Evolutionary conservation across 2,329 filamentous ascomycete genomes (phyloP).

Genomic region (Sporothrix luriei): DNA sequence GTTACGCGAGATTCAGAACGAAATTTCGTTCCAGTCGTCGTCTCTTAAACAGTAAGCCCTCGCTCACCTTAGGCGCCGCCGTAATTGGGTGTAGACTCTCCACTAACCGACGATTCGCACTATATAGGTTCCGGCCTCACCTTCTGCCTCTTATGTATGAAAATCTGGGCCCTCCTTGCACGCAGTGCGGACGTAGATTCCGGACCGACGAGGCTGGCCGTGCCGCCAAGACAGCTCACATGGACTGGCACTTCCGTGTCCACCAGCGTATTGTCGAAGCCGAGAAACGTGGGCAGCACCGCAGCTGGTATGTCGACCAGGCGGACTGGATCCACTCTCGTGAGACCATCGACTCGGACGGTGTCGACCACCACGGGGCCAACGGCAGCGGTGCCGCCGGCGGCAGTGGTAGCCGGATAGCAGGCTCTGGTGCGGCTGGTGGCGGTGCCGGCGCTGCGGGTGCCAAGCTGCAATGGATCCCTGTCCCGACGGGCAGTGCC

Average conservation of each 20-base stretch:
- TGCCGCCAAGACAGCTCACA: conserved; percentile 83
- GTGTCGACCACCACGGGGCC: conserved; percentile 43
- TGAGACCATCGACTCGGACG: conserved; percentile 72
- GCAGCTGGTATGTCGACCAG: conserved; percentile 94
- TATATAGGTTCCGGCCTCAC: conserved; percentile 68
- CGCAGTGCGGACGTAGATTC: conserved; percentile 89
- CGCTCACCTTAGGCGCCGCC: not conserved
- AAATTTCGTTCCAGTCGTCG: conserved; percentile 63
- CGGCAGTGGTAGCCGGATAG: not conserved
- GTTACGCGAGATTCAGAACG: conserved; percentile 43
- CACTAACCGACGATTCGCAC: not conserved
- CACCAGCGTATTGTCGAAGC: conserved; percentile 87
- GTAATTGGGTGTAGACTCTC: not conserved
- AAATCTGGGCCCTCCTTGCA: conserved; percentile 81
- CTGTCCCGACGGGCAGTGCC: conserved; percentile 76
- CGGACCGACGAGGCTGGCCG: conserved; percentile 73
- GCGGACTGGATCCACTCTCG: conserved; percentile 87
- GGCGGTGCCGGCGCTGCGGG: conserved; percentile 39
- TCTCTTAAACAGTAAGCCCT: conserved; percentile 71
- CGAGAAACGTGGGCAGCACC: conserved; percentile 81
- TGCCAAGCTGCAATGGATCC: conserved; percentile 69
- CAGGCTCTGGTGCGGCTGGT: conserved; percentile 35
- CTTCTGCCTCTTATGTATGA: conserved; percentile 67
- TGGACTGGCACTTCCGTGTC: conserved; percentile 98
- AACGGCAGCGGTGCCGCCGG: conserved; percentile 36